Evolutionary conservation across 208 protist genomes (phyloP).

Genomic region (Trypanosoma melophagium): DNA sequence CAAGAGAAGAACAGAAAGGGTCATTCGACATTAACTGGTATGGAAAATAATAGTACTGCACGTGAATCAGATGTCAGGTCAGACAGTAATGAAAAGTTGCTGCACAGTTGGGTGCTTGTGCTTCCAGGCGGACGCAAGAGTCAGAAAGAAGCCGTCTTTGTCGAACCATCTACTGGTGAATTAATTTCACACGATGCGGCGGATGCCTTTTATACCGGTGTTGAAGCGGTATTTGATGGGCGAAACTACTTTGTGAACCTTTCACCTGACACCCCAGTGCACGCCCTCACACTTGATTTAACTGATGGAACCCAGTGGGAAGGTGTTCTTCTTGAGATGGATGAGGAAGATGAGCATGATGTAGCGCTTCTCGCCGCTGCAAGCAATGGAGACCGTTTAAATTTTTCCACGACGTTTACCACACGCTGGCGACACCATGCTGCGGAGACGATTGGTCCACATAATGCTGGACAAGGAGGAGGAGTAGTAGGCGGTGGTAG

Average conservation of each 20-base stretch:
- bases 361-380: not conserved
- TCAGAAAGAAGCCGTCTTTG: slow-evolving; percentile 63
- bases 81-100: not conserved
- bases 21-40: not conserved
- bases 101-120: slow-evolving; percentile 90
- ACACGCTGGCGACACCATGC: not conserved
- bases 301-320: slow-evolving; percentile 77
- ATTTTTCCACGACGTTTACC: not conserved
- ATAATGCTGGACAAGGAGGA: not conserved
- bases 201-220: slow-evolving; percentile 66
- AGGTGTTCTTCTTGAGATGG: slow-evolving; percentile 45
- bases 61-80: not conserved
- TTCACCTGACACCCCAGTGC: slow-evolving; percentile 47
- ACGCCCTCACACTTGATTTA: slow-evolving; percentile 60
- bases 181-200: slow-evolving; percentile 36
- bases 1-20: not conserved
- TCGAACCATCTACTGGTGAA: slow-evolving; percentile 87
- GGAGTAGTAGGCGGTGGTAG: not conserved
- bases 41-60: not conserved
- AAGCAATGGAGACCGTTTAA: not conserved
- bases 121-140: slow-evolving; percentile 63
- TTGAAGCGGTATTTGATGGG: slow-evolving; percentile 90
- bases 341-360: slow-evolving; percentile 30
- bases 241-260: slow-evolving; percentile 91
- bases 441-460: not conserved